Percentiles rank a stretch among this genome's conserved stretches.
Conservation (phyloP, 73 alveolate species). For the Effrenium voratum region DNA sequence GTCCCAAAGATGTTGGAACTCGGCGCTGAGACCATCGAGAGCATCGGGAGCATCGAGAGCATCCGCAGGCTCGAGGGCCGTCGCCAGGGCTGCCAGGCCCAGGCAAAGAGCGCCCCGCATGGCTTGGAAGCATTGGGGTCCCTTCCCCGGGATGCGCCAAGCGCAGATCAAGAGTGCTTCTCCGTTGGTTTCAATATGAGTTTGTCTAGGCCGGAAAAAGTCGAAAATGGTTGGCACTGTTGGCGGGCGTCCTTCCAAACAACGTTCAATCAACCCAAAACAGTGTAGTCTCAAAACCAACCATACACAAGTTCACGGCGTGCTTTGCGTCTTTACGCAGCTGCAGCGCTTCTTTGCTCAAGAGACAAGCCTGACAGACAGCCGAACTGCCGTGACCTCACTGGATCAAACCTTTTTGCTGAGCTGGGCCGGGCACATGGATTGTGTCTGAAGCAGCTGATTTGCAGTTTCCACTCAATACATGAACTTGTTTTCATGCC, state of each 20-base stretch:
- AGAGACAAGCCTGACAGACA: background rate
- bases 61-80: background rate
- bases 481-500: no score
- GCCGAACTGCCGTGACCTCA: background rate
- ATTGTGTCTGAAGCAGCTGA: no score
- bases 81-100: background rate
- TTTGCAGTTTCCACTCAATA: no score
- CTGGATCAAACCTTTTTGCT: background rate
- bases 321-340: no score
- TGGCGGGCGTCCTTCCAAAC: background rate
- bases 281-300: no score
- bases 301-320: background rate
- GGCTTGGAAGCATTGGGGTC: background rate
- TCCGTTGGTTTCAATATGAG: background rate
- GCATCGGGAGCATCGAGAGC: no score
- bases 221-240: background rate
- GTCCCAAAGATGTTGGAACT: constrained; percentile 63
- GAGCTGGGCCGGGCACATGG: background rate
- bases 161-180: background rate
- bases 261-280: background rate
- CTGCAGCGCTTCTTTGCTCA: background rate
- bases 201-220: background rate
- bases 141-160: background rate
- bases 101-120: background rate
- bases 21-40: constrained; percentile 48